These are phyloP conservation scores for Myriosclerotinia curreyana DNA, from an alignment of 2,329 filamentous ascomycete species.

Conservation along the genomic window DNA sequence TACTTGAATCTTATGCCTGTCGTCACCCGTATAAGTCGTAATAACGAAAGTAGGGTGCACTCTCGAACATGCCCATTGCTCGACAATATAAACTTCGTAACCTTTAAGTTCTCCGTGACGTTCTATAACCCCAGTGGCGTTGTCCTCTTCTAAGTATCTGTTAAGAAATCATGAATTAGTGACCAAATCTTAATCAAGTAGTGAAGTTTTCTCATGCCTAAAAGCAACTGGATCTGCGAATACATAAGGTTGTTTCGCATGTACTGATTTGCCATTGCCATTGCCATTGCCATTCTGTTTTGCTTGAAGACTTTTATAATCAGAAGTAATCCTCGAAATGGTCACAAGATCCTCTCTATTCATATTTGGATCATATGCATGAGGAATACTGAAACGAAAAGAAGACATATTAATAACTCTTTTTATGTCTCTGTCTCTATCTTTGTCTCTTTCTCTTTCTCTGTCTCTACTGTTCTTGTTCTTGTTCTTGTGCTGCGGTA, in stretches of 20 bases:
- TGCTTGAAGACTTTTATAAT: too few relatives aligned
- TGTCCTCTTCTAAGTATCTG: constrained; percentile 82
- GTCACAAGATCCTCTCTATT: constrained; percentile 35
- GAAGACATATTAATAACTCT: constrained; percentile 31
- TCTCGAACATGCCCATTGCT: constrained; percentile 96
- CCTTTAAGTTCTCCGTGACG: constrained; percentile 68
- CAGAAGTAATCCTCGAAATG: constrained; percentile 33
- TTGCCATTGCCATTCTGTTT: constrained; percentile 24
- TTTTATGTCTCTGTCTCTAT: constrained; percentile 17
- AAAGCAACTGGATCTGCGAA: constrained; percentile 66
- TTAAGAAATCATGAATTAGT: constrained; percentile 18
- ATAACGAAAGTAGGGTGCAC: constrained; percentile 88
- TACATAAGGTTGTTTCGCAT: constrained; percentile 45
- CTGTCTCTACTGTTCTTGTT: too few relatives aligned
- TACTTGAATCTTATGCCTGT: constrained; percentile 72
- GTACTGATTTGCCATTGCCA: constrained; percentile 17
- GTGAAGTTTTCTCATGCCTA: constrained; percentile 38
- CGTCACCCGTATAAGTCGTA: constrained; percentile 87
- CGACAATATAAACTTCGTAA: constrained; percentile 91
- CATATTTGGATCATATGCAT: constrained; percentile 38
- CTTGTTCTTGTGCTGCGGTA: not conserved
- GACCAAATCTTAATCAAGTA: not conserved
- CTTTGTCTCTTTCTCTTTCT: constrained; percentile 13
- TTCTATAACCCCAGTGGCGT: constrained; percentile 70
- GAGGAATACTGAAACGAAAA: constrained; percentile 27